A percentile compares a stretch with the other conserved stretches of the same genome.
Evolutionary conservation across 2,329 filamentous ascomycete species (phyloP).

Genomic region (Paraphaeosphaeria minitans): DNA sequence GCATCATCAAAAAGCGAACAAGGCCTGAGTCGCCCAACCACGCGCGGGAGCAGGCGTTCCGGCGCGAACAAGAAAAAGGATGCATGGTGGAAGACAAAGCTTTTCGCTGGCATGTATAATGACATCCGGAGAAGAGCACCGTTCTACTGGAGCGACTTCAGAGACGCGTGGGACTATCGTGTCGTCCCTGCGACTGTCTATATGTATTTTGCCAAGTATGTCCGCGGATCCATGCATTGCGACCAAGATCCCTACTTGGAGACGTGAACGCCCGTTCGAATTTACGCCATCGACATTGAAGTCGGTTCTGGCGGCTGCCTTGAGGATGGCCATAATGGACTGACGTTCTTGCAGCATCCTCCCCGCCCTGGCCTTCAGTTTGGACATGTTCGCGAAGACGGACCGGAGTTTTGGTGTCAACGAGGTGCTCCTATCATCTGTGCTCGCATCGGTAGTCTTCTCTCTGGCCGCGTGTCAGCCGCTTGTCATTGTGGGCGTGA

Average conservation of each 20-base stretch:
- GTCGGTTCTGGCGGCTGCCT: background rate
- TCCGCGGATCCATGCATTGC: slow-evolving; percentile 16
- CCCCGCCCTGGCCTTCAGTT: slow-evolving; percentile 83
- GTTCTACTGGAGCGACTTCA: slow-evolving; percentile 82
- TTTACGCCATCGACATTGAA: background rate
- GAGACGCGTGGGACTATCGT: slow-evolving; percentile 87
- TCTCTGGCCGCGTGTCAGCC: slow-evolving; percentile 80
- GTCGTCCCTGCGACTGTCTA: slow-evolving; percentile 86
- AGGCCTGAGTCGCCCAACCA: slow-evolving; percentile 22
- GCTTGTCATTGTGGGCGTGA: slow-evolving; percentile 88
- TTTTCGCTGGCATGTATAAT: slow-evolving; percentile 80
- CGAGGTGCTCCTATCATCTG: slow-evolving; percentile 85
- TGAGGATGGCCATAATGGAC: background rate
- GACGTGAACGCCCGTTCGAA: background rate
- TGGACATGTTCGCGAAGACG: slow-evolving; percentile 93
- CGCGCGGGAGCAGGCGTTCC: slow-evolving; percentile 21
- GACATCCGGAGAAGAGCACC: slow-evolving; percentile 76
- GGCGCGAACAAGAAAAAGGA: slow-evolving; percentile 22
- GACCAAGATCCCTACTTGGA: background rate
- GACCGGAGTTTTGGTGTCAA: slow-evolving; percentile 86
- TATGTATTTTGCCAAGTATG: slow-evolving; percentile 94
- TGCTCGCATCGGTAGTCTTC: slow-evolving; percentile 82
- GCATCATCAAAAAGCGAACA: slow-evolving; percentile 20
- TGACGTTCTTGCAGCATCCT: slow-evolving; percentile 66
- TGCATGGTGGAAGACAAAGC: slow-evolving; percentile 74